Base-by-base conservation (phyloP, 169 alveolate species). In the Plasmodium knowlesi region DNA sequence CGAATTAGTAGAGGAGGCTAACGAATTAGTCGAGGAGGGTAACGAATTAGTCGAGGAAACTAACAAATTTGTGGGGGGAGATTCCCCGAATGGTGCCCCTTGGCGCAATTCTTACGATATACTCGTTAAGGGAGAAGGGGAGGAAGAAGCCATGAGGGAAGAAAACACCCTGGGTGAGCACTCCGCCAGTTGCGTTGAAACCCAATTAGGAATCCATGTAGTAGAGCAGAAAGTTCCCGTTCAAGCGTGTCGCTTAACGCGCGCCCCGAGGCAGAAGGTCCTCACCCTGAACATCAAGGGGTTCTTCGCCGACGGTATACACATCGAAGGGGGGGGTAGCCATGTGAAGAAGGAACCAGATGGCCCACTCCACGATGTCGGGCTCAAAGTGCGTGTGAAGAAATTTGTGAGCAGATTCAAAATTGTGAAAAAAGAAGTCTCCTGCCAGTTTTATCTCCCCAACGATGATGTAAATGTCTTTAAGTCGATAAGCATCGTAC, bases 261-360 rank as follows among this genome's bases (percentile, higher is more conserved):
- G 41, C 2, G 28, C 14, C 2, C 54, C 25, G 32, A 78, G 67
- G 32, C 30, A 25, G 43, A 79, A 54, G n/a, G 30, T 1, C 28
- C 0, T 88, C 0, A 43, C 61, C 79, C 46, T 88, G n/a, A 78
- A 32, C n/a, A 88, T 88, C 39, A 88, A 88, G 81, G 94, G 94
- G 34, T 88, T 88, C 19, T 88, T 28, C 50, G 46, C 89, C 0
- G 81, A 78, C 19, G 50, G 46, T 9, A 37, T 88, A 57, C 19
- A 88, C 25, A 76, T 79, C 12, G 28, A 1, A 3, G 30, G 70
- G 25, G 1, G 39, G 39, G 30, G 19, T 14, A 37, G 30, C 50
- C 41, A 43, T 0, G 16, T 3, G 16, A 43, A 8, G 53, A 46
- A 2, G n/a, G 5, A 9, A 46, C 2, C 57, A n/a, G 0, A 10